Evolutionary conservation across 2,329 filamentous ascomycete species (phyloP).

Genomic region (Pezicula neosporulosa): DNA sequence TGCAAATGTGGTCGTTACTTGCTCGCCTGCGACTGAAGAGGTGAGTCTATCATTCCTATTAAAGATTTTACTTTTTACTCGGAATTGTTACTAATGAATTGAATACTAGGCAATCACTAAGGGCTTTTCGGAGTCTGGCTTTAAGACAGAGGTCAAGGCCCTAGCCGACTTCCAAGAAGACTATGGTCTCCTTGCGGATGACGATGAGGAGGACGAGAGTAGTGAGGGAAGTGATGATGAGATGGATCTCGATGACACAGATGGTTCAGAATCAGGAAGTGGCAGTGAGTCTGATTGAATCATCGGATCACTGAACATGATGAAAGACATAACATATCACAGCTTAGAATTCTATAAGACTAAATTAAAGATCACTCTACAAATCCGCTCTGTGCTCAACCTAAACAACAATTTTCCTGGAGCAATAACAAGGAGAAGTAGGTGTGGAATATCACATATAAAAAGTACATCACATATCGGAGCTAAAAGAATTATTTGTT

Average conservation of each 20-base stretch:
- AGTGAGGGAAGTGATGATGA: slow-evolving; percentile 21
- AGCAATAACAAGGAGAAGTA: too few relatives aligned
- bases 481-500: too few relatives aligned
- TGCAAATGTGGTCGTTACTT: slow-evolving; percentile 85
- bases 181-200: slow-evolving; percentile 72
- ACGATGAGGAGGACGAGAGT: slow-evolving; percentile 39
- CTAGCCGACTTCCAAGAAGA: slow-evolving; percentile 83
- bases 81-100: slow-evolving; percentile 1
- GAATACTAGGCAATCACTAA: slow-evolving; percentile 64
- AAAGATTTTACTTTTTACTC: too few relatives aligned
- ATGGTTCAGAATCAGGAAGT: neutral
- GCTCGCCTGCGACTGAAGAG: slow-evolving; percentile 80
- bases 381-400: too few relatives aligned
- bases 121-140: slow-evolving; percentile 72
- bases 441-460: too few relatives aligned
- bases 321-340: too few relatives aligned
- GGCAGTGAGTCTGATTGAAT: slow-evolving; percentile 2
- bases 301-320: too few relatives aligned
- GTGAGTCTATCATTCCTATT: slow-evolving; percentile 47
- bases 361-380: too few relatives aligned
- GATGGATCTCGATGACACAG: slow-evolving; percentile 12
- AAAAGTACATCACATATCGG: too few relatives aligned
- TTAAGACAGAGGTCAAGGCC: slow-evolving; percentile 70
- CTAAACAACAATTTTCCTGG: too few relatives aligned
- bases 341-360: too few relatives aligned